Conservation (phyloP, 805 yeast genomes). For the Vanderwaltozyma yarrowii region DNA sequence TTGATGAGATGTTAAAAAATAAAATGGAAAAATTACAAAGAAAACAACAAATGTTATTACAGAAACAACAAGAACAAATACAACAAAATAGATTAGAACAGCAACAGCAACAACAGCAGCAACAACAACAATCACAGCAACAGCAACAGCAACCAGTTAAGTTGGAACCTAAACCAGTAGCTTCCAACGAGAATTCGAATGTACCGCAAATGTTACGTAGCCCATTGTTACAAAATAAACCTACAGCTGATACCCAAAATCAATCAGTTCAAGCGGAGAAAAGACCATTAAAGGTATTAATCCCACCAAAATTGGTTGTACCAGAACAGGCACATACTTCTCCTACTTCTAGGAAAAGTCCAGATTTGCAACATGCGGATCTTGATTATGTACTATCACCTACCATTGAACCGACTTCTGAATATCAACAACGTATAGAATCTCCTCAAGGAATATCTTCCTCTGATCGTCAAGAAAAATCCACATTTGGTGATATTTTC, state of each 20-base stretch:
- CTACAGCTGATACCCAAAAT: not conserved
- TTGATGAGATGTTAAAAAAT: slow-evolving; percentile 71
- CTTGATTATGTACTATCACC: slow-evolving; percentile 23
- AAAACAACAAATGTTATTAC: slow-evolving; percentile 14
- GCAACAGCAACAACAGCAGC: not conserved
- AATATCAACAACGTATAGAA: slow-evolving; percentile 32
- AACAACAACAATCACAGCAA: not conserved
- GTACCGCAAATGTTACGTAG: not conserved
- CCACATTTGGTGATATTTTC: slow-evolving; percentile 27
- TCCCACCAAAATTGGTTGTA: slow-evolving; percentile 34
- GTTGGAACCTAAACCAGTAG: not conserved
- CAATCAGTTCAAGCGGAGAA: not conserved
- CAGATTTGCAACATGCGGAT: slow-evolving; percentile 15
- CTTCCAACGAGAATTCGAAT: not conserved
- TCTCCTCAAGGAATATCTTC: slow-evolving; percentile 26
- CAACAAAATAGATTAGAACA: not conserved
- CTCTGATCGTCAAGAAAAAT: slow-evolving; percentile 15
- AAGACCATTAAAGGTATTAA: slow-evolving; percentile 14
- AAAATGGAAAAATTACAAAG: slow-evolving; percentile 42
- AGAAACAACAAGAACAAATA: slow-evolving; percentile 10
- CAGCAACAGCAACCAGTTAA: not conserved
- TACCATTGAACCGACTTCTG: slow-evolving; percentile 16
- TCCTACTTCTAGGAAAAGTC: slow-evolving; percentile 29
- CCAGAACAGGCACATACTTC: slow-evolving; percentile 43
- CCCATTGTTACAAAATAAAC: not conserved